Evolutionary conservation across 2,329 filamentous ascomycete species (phyloP), one percentile per base, ranked within the genome.

Genomic region (Chaetomiaceae sp.): DNA sequence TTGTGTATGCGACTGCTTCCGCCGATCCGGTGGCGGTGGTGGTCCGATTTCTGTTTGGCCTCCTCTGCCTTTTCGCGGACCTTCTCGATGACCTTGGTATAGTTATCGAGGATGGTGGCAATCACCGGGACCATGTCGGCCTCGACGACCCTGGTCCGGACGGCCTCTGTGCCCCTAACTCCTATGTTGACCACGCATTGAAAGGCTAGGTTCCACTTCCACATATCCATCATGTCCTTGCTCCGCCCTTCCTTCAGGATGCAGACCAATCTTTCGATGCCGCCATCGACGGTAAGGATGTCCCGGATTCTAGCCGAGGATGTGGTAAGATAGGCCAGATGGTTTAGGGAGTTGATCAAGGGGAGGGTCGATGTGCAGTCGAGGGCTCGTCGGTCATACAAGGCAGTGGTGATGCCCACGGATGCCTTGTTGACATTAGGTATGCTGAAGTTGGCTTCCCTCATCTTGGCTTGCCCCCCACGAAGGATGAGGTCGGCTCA

Each of bases 201-300:
- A 71, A 99, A 99, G 48, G 94, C 94, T 58, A 99, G 80, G 67
- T 96, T 99, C 94, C 94, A 99, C 73, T 97, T 97, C 94, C 94
- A 99, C 89, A 96, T 96, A 70, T 96, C 92, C 92, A 97, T 96
- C 85, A 96, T 87, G 69, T 99, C 92, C 72, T 91, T 95, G 74
- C 89, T 96, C 67, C 94, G 82, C 58, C 94, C 94, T 72, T 96
- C 90, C 73, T 99, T 99, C 70, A 99, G 82, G 67, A 99, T 96
- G 80, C 90, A 96, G 68, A 99, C 89, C 62, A 99, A 77, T 60
- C 92, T 79, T 75, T 99, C 94, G 70, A 99, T 94, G 58, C 94
- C 94, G 72, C 94, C 94, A 87, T 99, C 94, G 74, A 99, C 90
- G 53, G 92, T 97, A 60, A 99, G 81, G 59, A 99, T 99, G 69